These are phyloP conservation scores for Crucibulum laeve DNA, from an alignment of 768 basidiomycete species.

Conservation along the genomic window DNA sequence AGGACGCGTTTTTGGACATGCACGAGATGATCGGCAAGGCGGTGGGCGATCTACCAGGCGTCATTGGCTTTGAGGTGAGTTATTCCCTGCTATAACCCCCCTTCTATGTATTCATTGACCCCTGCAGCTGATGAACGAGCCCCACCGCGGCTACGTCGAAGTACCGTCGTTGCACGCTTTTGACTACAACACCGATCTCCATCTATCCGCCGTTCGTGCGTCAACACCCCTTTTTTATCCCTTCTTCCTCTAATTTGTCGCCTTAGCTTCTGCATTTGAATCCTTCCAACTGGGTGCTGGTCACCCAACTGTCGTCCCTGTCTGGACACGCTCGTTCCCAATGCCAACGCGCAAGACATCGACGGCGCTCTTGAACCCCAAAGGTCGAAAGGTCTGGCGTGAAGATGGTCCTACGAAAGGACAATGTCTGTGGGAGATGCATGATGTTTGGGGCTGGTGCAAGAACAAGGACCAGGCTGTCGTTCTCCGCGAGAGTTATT, in stretches of 20 bases:
- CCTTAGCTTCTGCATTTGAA: slow-evolving; percentile 75
- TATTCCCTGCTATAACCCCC: neutral
- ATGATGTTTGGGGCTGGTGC: slow-evolving; percentile 94
- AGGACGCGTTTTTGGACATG: slow-evolving; percentile 76
- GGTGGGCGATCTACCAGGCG: slow-evolving; percentile 70
- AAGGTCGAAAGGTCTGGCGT: slow-evolving; percentile 63
- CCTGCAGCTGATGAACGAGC: slow-evolving; percentile 86
- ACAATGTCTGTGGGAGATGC: slow-evolving; percentile 83
- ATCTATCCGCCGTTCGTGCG: slow-evolving; percentile 75
- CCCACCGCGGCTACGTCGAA: slow-evolving; percentile 88
- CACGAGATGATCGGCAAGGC: slow-evolving; percentile 63
- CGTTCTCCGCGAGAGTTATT: slow-evolving; percentile 82
- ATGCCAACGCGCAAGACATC: slow-evolving; percentile 72
- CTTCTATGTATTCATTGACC: neutral
- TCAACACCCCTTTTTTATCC: slow-evolving; percentile 10
- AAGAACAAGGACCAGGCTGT: slow-evolving; percentile 58
- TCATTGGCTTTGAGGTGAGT: slow-evolving; percentile 85
- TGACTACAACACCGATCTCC: slow-evolving; percentile 94
- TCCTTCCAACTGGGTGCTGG: slow-evolving; percentile 94
- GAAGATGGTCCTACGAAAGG: slow-evolving; percentile 69
- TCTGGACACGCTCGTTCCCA: slow-evolving; percentile 86
- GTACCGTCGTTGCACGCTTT: slow-evolving; percentile 78
- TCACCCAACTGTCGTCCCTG: slow-evolving; percentile 70
- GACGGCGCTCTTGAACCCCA: slow-evolving; percentile 54
- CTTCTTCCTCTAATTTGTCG: neutral